Conservation (phyloP, 129 eudicot species). For the Cynara cardunculus region DNA sequence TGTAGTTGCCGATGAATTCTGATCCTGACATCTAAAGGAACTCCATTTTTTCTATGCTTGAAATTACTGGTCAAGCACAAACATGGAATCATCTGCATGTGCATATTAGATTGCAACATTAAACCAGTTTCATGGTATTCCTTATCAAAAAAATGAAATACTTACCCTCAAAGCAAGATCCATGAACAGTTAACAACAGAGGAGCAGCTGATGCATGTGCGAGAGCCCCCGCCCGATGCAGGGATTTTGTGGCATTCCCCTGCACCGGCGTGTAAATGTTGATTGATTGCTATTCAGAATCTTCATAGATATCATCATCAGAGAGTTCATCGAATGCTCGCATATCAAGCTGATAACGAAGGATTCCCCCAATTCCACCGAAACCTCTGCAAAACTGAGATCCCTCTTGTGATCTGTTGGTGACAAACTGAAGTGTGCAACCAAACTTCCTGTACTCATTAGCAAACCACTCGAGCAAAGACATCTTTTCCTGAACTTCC, state of each 20-base stretch:
- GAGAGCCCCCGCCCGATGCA: slow-evolving; percentile 13
- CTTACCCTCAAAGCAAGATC: background rate
- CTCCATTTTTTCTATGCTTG: too few relatives aligned
- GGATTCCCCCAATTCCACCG: slow-evolving; percentile 22
- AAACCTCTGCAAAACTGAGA: slow-evolving; percentile 23
- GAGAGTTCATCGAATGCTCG: slow-evolving; percentile 19
- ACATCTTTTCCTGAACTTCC: slow-evolving; percentile 21
- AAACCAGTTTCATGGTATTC: too few relatives aligned
- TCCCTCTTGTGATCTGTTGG: slow-evolving; percentile 20
- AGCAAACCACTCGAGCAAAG: slow-evolving; percentile 24
- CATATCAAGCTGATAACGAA: slow-evolving; percentile 23
- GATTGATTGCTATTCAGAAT: slow-evolving; percentile 26
- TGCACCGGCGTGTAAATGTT: slow-evolving; percentile 15
- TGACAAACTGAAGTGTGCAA: slow-evolving; percentile 18
- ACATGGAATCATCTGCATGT: too few relatives aligned
- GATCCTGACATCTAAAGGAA: too few relatives aligned
- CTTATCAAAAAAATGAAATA: background rate
- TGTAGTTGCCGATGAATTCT: too few relatives aligned
- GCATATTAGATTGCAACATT: too few relatives aligned
- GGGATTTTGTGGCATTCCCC: background rate
- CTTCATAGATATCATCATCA: slow-evolving; percentile 18
- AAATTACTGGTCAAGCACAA: too few relatives aligned
- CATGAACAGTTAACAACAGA: background rate
- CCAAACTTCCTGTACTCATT: slow-evolving; percentile 12
- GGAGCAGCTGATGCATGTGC: slow-evolving; percentile 11